phyloP scores from a whole-genome alignment of 192 early-diverging fungal genomes.

The Spinellus fusiger region DNA sequence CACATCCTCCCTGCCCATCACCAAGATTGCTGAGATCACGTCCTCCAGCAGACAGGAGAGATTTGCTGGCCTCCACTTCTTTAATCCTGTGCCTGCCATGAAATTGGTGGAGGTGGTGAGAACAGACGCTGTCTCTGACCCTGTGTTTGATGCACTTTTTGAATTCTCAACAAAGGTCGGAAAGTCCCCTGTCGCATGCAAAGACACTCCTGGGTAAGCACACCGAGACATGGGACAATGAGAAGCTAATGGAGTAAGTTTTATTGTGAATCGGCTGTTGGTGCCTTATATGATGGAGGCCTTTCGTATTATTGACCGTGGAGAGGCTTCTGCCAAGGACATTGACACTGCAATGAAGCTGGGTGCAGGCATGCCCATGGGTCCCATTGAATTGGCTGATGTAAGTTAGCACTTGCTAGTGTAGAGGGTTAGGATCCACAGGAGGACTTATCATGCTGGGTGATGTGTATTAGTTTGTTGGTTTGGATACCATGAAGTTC shows the following conservation, averaged over 20 bases:
- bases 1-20: slow-evolving; percentile 87
- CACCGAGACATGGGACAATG: not conserved
- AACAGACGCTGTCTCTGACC: slow-evolving; percentile 53
- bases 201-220: slow-evolving; percentile 87
- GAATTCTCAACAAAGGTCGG: slow-evolving; percentile 69
- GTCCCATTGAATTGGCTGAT: slow-evolving; percentile 79
- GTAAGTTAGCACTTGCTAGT: slow-evolving; percentile 35
- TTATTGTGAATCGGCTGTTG: slow-evolving; percentile 93
- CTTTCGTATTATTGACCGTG: slow-evolving; percentile 86
- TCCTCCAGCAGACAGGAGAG: slow-evolving; percentile 40
- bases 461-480: slow-evolving; percentile 65
- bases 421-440: not conserved
- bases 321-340: slow-evolving; percentile 76
- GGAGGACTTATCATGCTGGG: slow-evolving; percentile 3
- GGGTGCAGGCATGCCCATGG: slow-evolving; percentile 96
- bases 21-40: slow-evolving; percentile 68
- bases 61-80: slow-evolving; percentile 92
- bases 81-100: slow-evolving; percentile 99
- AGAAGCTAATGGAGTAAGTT: slow-evolving; percentile 30
- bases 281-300: slow-evolving; percentile 97
- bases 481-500: slow-evolving; percentile 93
- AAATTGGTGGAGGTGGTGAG: slow-evolving; percentile 93
- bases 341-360: slow-evolving; percentile 97
- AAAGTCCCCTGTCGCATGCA: slow-evolving; percentile 89
- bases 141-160: slow-evolving; percentile 58